Percentiles rank a stretch among this genome's conserved stretches.
phyloP scores from a whole-genome alignment of 164 flowering plant species.

The Annona cherimola region DNA sequence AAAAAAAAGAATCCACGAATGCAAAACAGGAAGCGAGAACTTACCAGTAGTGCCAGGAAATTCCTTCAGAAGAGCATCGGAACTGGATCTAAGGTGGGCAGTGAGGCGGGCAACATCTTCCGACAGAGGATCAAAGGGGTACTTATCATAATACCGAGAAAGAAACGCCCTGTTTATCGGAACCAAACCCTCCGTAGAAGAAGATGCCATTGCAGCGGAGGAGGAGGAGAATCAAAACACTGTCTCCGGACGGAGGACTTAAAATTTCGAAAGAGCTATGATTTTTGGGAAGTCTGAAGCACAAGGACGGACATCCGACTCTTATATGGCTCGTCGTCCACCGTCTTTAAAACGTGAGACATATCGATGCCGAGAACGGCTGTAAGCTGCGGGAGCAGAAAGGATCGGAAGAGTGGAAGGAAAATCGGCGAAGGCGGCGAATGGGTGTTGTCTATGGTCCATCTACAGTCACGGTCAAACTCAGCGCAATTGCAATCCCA shows the following conservation, averaged over 20 bases:
- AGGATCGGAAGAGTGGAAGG: not conserved
- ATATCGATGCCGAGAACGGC: not conserved
- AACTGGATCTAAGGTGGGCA: slow-evolving; percentile 44
- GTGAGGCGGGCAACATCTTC: slow-evolving; percentile 58
- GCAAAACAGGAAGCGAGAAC: not conserved
- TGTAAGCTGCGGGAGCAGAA: not conserved
- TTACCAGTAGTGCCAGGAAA: slow-evolving; percentile 47
- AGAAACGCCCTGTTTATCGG: slow-evolving; percentile 77
- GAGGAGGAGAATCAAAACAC: not conserved
- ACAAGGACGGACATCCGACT: not conserved
- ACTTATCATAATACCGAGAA: slow-evolving; percentile 75
- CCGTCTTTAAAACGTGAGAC: not conserved
- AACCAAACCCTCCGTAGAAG: slow-evolving; percentile 74
- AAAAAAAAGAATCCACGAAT: not conserved
- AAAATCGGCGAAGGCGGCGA: too few species aligned
- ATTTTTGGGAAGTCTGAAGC: not conserved
- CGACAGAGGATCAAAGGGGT: slow-evolving; percentile 59
- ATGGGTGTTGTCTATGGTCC: too few species aligned
- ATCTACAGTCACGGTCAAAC: too few species aligned
- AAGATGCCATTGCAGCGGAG: slow-evolving; percentile 38
- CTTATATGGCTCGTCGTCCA: not conserved
- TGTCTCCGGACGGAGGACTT: not conserved
- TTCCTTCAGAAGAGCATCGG: slow-evolving; percentile 34
- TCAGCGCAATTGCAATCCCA: too few species aligned
- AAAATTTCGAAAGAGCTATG: too few species aligned